A percentile compares a stretch with the other conserved stretches of the same genome.
phyloP scores from a whole-genome alignment of 441 rosid genomes.

The Pelargonium fulgidum region DNA sequence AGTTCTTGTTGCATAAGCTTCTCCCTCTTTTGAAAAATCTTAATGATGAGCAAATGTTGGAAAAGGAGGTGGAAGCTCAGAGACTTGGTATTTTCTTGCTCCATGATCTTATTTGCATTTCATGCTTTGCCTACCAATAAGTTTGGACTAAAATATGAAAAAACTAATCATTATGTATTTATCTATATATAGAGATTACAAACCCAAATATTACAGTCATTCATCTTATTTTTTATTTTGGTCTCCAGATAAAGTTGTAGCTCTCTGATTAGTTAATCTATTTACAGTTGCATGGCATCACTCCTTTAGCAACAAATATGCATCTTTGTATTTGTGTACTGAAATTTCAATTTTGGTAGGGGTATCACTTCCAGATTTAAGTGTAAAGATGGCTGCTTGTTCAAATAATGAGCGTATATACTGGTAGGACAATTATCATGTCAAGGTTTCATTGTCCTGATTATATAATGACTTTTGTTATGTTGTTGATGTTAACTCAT shows the following conservation, averaged over 20 bases:
- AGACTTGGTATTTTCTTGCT: conserved; percentile 29
- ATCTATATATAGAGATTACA: neutral
- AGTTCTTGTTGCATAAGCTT: conserved; percentile 30
- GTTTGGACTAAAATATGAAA: neutral
- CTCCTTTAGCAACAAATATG: neutral
- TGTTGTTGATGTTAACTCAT: conserved; percentile 2
- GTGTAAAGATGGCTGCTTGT: conserved; percentile 29
- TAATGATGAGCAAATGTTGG: conserved; percentile 36
- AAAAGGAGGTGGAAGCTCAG: conserved; percentile 40
- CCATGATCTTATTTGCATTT: neutral
- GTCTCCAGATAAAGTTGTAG: neutral
- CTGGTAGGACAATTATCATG: conserved; percentile 37
- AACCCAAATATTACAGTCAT: neutral
- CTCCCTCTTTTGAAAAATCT: conserved; percentile 39
- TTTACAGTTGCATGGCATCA: neutral
- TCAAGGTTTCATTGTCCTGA: neutral
- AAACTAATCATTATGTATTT: conserved; percentile 6
- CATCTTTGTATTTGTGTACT: neutral
- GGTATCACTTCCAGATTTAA: conserved; percentile 24
- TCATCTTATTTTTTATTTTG: neutral
- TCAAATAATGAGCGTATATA: conserved; percentile 34
- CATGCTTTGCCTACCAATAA: neutral
- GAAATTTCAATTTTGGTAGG: conserved; percentile 32
- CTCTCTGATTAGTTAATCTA: neutral
- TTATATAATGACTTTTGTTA: neutral